phyloP scores from a whole-genome alignment of 495 filamentous ascomycete species.

The Paragyromitra xinjiangensis region DNA sequence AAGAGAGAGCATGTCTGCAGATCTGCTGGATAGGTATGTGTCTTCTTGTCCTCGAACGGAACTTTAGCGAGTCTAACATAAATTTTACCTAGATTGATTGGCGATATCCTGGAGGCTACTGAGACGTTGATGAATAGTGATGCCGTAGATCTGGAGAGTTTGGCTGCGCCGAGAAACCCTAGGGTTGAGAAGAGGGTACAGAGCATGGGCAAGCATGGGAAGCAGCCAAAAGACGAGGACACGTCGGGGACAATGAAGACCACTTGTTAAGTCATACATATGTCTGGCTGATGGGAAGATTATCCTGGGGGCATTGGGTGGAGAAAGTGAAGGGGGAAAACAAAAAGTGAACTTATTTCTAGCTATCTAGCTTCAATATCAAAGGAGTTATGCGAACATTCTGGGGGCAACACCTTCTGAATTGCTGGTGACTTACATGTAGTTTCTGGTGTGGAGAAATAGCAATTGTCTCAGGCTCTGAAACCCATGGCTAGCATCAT shows the following conservation, averaged over 20 bases:
- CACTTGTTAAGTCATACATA: conserved; percentile 57
- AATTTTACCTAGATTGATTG: conserved; percentile 57
- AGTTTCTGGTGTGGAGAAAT: background rate
- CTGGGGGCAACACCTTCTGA: background rate
- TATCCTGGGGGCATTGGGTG: background rate
- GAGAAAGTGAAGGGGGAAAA: background rate
- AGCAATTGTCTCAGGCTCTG: no score
- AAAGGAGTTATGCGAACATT: background rate
- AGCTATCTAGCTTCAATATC: background rate
- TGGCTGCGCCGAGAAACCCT: conserved; percentile 55
- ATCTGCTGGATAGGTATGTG: conserved; percentile 66
- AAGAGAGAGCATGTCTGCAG: conserved; percentile 73
- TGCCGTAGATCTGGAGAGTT: conserved; percentile 61
- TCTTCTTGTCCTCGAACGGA: conserved; percentile 67
- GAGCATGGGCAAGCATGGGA: conserved; percentile 40
- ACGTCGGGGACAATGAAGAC: conserved; percentile 54
- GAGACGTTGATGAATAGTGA: conserved; percentile 61
- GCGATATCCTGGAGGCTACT: conserved; percentile 49
- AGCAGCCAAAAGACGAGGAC: background rate
- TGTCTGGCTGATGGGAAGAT: background rate
- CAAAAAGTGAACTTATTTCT: background rate
- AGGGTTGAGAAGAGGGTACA: conserved; percentile 56
- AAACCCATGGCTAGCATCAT: no score
- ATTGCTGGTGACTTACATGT: background rate
- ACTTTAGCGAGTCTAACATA: conserved; percentile 65